Evolutionary conservation across 2,329 filamentous ascomycete genomes (phyloP).

Genomic region (Alternaria ethzedia): DNA sequence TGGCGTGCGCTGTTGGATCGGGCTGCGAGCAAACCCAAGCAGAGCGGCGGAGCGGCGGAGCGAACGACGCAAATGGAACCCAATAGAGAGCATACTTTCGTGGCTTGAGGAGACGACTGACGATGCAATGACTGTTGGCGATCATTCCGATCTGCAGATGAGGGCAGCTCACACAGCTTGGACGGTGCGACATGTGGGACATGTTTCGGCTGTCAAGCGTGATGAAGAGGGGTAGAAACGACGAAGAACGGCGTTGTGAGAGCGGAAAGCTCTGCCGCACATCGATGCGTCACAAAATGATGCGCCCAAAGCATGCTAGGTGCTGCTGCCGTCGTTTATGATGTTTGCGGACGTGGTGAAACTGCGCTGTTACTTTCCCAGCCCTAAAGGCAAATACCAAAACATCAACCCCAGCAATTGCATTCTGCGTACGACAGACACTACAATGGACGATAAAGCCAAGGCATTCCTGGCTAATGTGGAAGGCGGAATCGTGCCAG

Average conservation of each 20-base stretch:
- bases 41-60: not conserved
- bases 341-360: too few species aligned
- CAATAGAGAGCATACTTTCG: not conserved
- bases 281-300: not conserved
- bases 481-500: slow-evolving; percentile 3
- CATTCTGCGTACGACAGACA: not conserved
- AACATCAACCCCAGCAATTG: not conserved
- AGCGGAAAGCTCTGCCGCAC: not conserved
- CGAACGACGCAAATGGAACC: not conserved
- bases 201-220: not conserved
- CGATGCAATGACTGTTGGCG: not conserved
- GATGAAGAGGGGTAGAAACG: not conserved
- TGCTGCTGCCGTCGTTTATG: not conserved
- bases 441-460: not conserved
- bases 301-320: not conserved
- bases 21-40: not conserved
- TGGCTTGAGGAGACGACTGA: not conserved
- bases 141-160: not conserved
- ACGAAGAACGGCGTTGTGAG: not conserved
- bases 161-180: not conserved
- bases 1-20: not conserved
- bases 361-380: too few species aligned
- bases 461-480: not conserved
- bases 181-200: not conserved
- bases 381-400: not conserved